Conservation (phyloP, 2,329 filamentous ascomycete species). For the Trichothecium roseum region DNA sequence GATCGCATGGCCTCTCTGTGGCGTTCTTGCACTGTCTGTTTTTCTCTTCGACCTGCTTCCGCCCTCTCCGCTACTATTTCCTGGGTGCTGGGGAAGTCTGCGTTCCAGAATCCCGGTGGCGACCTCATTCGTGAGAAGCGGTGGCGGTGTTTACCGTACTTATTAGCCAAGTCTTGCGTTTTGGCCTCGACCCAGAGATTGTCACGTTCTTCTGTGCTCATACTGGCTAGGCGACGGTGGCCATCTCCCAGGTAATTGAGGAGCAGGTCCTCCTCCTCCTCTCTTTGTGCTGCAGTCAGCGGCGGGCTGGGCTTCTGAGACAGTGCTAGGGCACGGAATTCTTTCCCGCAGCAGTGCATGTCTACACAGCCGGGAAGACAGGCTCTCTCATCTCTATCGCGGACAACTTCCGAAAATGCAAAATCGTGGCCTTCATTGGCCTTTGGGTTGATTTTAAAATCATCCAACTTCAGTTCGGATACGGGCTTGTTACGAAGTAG, state of each 20-base stretch:
- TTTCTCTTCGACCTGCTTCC: slow-evolving; percentile 54
- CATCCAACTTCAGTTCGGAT: slow-evolving; percentile 47
- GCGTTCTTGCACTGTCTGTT: slow-evolving; percentile 57
- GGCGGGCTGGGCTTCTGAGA: slow-evolving; percentile 32
- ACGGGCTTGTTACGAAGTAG: slow-evolving; percentile 38
- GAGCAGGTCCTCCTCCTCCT: slow-evolving; percentile 39
- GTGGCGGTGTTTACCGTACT: slow-evolving; percentile 67
- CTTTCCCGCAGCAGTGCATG: slow-evolving; percentile 64
- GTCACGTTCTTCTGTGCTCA: slow-evolving; percentile 50
- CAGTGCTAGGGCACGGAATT: slow-evolving; percentile 56
- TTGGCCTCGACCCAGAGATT: slow-evolving; percentile 67
- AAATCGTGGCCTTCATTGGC: slow-evolving; percentile 61
- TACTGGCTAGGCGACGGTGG: slow-evolving; percentile 45
- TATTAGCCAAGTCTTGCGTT: slow-evolving; percentile 61
- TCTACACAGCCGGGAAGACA: slow-evolving; percentile 66
- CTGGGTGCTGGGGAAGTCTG: slow-evolving; percentile 84
- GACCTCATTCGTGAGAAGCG: slow-evolving; percentile 59
- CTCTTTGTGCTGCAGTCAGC: slow-evolving; percentile 20
- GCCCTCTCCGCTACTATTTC: slow-evolving; percentile 57
- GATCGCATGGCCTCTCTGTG: slow-evolving; percentile 73
- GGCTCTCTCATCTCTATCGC: slow-evolving; percentile 57
- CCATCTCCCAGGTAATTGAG: slow-evolving; percentile 48
- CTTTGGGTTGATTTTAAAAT: slow-evolving; percentile 75
- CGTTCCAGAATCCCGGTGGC: slow-evolving; percentile 83
- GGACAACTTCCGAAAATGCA: slow-evolving; percentile 66